These are phyloP conservation scores for Solanum sitiens DNA, from an alignment of 257 asterid species.

Conservation along the genomic window DNA sequence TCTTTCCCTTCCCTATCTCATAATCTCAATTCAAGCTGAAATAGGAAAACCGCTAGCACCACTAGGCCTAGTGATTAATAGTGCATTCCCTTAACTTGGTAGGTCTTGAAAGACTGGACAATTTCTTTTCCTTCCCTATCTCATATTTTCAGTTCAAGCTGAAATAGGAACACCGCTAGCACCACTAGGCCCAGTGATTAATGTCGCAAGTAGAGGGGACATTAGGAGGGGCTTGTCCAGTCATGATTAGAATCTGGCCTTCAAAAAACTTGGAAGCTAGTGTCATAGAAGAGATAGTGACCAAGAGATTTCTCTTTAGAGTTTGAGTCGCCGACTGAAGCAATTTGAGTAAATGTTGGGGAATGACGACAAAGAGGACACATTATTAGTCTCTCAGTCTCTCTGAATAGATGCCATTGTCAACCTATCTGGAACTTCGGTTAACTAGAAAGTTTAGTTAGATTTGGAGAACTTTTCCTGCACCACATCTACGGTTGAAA, in stretches of 20 bases:
- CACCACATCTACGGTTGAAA: neutral
- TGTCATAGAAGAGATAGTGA: neutral
- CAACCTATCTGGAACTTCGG: neutral
- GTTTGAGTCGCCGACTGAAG: neutral
- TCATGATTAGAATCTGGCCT: neutral
- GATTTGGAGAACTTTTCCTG: neutral
- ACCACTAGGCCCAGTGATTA: neutral
- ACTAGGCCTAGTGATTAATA: neutral
- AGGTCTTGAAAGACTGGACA: neutral
- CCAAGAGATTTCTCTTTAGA: neutral
- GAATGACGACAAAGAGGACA: neutral
- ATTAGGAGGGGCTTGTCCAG: neutral
- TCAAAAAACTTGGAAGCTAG: neutral
- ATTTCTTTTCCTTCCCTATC: neutral
- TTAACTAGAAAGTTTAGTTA: neutral
- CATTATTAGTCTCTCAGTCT: neutral
- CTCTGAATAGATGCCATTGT: neutral
- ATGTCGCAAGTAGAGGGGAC: neutral
- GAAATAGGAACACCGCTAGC: neutral
- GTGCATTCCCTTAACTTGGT: neutral
- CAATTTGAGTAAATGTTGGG: neutral
- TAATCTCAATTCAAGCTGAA: neutral
- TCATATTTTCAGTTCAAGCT: neutral
- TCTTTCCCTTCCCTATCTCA: neutral
- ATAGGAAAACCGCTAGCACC: neutral